Conservation (phyloP, 192 early-diverging fungal genomes). For the Entomortierella chlamydospora region DNA sequence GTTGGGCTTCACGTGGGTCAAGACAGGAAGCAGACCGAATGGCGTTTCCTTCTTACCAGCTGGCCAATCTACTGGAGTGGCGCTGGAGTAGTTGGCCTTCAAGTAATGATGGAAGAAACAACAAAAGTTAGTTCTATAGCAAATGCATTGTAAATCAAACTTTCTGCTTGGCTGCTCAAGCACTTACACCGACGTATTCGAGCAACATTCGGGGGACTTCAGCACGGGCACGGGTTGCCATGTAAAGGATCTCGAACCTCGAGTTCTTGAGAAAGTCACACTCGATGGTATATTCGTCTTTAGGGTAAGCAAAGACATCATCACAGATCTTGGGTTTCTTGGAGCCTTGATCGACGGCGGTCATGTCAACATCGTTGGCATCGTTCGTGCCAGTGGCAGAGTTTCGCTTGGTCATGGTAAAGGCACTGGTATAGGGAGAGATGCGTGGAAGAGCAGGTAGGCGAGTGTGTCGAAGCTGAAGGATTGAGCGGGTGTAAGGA, state of each 20-base stretch:
- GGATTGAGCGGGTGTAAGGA: neutral
- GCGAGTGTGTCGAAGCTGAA: neutral
- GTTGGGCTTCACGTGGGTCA: constrained; percentile 36
- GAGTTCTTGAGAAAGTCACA: constrained; percentile 39
- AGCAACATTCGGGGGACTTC: constrained; percentile 28
- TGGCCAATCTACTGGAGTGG: constrained; percentile 37
- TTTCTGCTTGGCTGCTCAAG: too few species aligned
- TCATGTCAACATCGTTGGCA: constrained; percentile 29
- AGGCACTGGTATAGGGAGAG: neutral
- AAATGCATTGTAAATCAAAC: too few species aligned
- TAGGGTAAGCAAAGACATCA: neutral
- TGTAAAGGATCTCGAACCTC: constrained; percentile 37
- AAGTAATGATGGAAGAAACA: neutral
- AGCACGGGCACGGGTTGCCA: constrained; percentile 38
- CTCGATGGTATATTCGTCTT: constrained; percentile 33
- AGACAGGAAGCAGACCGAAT: constrained; percentile 36
- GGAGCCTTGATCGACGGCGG: neutral
- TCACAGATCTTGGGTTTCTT: constrained; percentile 29
- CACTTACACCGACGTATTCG: constrained; percentile 41
- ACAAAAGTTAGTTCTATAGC: too few species aligned
- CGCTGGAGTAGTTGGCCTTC: constrained; percentile 39
- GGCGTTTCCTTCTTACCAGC: constrained; percentile 34
- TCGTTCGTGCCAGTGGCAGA: neutral
- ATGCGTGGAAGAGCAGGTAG: neutral
- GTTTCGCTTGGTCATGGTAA: constrained; percentile 40